Evolutionary conservation across 768 basidiomycete genomes (phyloP), one percentile per base, ranked within the genome.

Genomic region (Pholiota molesta): DNA sequence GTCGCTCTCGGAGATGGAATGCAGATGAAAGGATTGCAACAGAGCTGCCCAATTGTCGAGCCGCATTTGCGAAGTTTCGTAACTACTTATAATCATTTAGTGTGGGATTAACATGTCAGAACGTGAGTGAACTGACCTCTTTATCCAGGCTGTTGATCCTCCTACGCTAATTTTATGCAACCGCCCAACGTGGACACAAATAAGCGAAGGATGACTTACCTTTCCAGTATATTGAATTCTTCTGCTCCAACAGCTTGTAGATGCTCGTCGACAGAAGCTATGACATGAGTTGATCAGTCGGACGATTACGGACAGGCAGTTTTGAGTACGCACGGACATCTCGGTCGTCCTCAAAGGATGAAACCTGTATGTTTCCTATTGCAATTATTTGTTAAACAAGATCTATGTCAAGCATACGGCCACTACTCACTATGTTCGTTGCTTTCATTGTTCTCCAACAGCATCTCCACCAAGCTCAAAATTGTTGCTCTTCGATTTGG

Each of bases 11-110:
- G 33, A 92, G 82, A 67, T 87, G 84, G 71, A 85, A 90, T 0
- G 88, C 84, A 13, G 89, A 90, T 14, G 90, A 89, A 6, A 91
- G 79, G 58, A 92, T 89, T 7, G 88, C 89, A 21, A 91, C 88
- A 5, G 89, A 91, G 59, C 87, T 89, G 26, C 91, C 91, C 0
- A 92, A 79, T 69, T 90, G 90, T 39, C 90, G 85, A 21, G 89
- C 84, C 13, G 90, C 89, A 66, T 91, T 90, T 39, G 88, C 85
- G 70, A 91, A 91, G 71, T 88, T 90, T 51, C 89, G 83, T 16
- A 92, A 81, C 87, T 91, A 29, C 57, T 40, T 55, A 44, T 26
- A 44, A 56, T 55, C 31, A 52, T 54, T 56, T 45, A 59, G 29
- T 17, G 33, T 59, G 31, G 29, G 9, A n/a, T 40, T n/a, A 37